These are phyloP conservation scores for Plantago lanceolata DNA, from an alignment of 305 asterid genomes.

Conservation along the genomic window DNA sequence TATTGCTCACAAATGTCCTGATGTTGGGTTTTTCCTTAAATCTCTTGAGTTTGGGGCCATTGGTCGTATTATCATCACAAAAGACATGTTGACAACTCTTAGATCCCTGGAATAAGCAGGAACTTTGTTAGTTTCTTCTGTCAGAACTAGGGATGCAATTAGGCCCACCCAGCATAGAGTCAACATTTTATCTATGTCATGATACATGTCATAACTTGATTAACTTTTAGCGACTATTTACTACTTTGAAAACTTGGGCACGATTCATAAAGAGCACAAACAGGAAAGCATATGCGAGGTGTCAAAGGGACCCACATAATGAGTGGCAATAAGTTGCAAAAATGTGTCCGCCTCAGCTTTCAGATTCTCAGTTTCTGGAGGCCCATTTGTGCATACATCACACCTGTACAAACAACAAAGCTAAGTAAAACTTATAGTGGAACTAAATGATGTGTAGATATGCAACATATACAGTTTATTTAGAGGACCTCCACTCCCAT, in stretches of 20 bases:
- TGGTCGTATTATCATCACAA: constrained; percentile 30
- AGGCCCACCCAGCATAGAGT: not conserved
- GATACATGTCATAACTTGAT: constrained; percentile 1
- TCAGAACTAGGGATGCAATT: not conserved
- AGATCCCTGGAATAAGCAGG: constrained; percentile 34
- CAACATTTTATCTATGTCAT: constrained; percentile 4
- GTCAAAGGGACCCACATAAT: constrained; percentile 43
- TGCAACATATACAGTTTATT: not conserved
- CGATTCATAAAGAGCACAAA: constrained; percentile 21
- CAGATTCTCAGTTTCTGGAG: constrained; percentile 61
- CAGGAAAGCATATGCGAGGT: not conserved
- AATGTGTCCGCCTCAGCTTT: constrained; percentile 48
- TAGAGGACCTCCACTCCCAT: not conserved
- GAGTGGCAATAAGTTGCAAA: constrained; percentile 48
- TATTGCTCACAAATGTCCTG: constrained; percentile 46
- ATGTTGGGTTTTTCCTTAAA: constrained; percentile 43
- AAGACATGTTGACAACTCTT: constrained; percentile 31
- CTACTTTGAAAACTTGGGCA: constrained; percentile 11
- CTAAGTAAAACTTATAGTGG: constrained; percentile 1
- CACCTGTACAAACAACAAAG: constrained; percentile 45
- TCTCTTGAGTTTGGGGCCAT: constrained; percentile 28
- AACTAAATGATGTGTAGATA: constrained; percentile 9
- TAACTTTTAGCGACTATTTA: not conserved
- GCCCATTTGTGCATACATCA: constrained; percentile 62
- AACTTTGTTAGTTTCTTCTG: constrained; percentile 16